These are phyloP conservation scores for Colletotrichum australisinense DNA, from an alignment of 2,329 filamentous ascomycete genomes.

Conservation along the genomic window DNA sequence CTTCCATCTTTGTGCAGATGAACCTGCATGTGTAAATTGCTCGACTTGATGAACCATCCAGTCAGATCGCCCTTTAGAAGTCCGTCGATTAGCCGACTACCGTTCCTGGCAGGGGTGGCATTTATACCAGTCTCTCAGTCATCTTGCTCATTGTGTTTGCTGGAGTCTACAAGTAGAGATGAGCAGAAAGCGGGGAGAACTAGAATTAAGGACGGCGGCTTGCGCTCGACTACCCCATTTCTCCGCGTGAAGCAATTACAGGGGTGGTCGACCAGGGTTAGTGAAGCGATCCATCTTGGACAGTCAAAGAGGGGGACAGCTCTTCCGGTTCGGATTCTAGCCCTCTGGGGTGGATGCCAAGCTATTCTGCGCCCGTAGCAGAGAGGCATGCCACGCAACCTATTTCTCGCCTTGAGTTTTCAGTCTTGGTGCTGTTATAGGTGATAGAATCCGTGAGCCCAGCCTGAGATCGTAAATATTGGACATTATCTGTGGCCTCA, in stretches of 20 bases:
- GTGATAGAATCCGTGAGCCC: too few relatives aligned
- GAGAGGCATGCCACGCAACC: not conserved
- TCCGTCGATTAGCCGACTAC: not conserved
- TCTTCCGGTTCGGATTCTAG: not conserved
- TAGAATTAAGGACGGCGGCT: not conserved
- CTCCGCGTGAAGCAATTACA: slow-evolving; percentile 23
- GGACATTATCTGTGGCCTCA: not conserved
- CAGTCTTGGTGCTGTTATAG: too few relatives aligned
- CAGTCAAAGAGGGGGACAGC: not conserved
- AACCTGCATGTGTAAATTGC: not conserved
- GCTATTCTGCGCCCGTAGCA: not conserved
- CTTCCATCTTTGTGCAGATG: not conserved
- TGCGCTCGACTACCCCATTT: slow-evolving; percentile 3
- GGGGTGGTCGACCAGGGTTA: slow-evolving; percentile 2
- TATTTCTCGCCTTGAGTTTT: not conserved
- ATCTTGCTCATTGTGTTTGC: not conserved
- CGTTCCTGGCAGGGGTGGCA: not conserved
- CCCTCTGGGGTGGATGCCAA: not conserved
- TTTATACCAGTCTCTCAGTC: not conserved
- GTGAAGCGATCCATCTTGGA: slow-evolving; percentile 2
- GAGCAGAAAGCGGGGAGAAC: slow-evolving; percentile 3
- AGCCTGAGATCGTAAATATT: not conserved
- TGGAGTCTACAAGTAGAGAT: not conserved
- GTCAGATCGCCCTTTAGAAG: not conserved
- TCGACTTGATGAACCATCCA: not conserved